phyloP scores from a whole-genome alignment of 305 asterid genomes.

The Fraxinus platypoda region DNA sequence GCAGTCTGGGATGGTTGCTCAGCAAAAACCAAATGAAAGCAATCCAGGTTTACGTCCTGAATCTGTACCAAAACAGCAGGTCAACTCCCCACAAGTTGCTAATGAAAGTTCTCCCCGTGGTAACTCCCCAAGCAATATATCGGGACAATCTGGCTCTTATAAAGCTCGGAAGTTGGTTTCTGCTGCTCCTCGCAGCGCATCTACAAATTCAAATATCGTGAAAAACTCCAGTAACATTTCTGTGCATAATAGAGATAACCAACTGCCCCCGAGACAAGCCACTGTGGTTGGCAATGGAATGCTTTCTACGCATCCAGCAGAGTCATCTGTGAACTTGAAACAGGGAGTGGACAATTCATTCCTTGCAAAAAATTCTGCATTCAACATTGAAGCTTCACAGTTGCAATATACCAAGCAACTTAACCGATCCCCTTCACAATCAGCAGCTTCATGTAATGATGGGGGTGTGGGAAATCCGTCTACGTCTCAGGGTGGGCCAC shows the following conservation, averaged over 20 bases:
- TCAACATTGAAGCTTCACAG: conserved; percentile 59
- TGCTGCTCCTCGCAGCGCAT: conserved; percentile 48
- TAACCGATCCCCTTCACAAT: conserved; percentile 59
- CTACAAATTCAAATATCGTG: conserved; percentile 45
- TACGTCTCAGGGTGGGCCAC: conserved; percentile 52
- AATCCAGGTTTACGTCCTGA: conserved; percentile 49
- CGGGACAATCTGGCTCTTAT: conserved; percentile 78
- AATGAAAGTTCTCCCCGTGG: conserved; percentile 84
- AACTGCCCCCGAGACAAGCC: conserved; percentile 75
- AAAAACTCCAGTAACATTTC: conserved; percentile 53
- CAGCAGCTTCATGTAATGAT: conserved; percentile 56
- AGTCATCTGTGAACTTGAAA: conserved; percentile 51
- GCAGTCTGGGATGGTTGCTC: conserved; percentile 85
- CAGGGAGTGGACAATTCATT: conserved; percentile 65
- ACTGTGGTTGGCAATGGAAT: conserved; percentile 56
- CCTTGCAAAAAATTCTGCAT: conserved; percentile 45
- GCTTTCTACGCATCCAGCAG: conserved; percentile 54
- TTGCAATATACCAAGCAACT: conserved; percentile 53
- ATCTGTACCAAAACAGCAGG: conserved; percentile 64
- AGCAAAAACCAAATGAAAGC: conserved; percentile 71
- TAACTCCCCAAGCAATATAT: conserved; percentile 76
- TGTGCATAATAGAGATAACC: conserved; percentile 63
- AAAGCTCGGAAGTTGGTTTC: conserved; percentile 71
- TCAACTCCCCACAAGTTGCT: conserved; percentile 59
- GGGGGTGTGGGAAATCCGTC: conserved; percentile 55